Evolutionary conservation across 345 rosid genomes (phyloP).

Genomic region (Brassica juncea): DNA sequence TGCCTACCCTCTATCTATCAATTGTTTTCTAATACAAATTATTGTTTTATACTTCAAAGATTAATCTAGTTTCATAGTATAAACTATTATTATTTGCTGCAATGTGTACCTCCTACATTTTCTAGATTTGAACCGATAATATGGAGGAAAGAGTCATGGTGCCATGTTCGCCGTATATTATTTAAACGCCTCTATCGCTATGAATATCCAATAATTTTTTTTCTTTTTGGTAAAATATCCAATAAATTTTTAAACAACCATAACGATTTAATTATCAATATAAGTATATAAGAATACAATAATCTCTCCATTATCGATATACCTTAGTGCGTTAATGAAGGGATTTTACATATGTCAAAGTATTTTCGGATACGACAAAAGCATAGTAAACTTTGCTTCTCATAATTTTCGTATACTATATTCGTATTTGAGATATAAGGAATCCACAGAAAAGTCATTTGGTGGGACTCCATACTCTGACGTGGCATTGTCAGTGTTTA

Average conservation of each 20-base stretch:
- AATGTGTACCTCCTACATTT: conserved; percentile 36
- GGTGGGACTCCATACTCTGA: conserved; percentile 41
- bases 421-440: not conserved
- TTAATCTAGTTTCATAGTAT: conserved; percentile 17
- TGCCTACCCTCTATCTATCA: conserved; percentile 30
- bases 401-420: not conserved
- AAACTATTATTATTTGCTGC: conserved; percentile 17
- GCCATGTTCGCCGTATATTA: conserved; percentile 37
- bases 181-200: conserved; percentile 9
- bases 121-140: conserved; percentile 30
- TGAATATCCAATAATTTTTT: conserved; percentile 12
- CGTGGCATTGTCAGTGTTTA: conserved; percentile 52
- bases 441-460: not conserved
- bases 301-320: conserved; percentile 28
- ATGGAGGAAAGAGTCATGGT: conserved; percentile 35
- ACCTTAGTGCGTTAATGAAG: conserved; percentile 38
- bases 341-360: conserved; percentile 17
- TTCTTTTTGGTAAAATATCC: not conserved
- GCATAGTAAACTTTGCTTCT: not conserved
- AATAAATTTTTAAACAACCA: conserved; percentile 10
- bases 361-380: conserved; percentile 25
- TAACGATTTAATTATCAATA: conserved; percentile 25
- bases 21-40: conserved; percentile 17
- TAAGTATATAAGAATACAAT: not conserved
- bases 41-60: conserved; percentile 24